Evolutionary conservation across 164 flowering plant species (phyloP), one percentile per base, ranked within the genome.

Genomic region (Tinospora cordifolia): DNA sequence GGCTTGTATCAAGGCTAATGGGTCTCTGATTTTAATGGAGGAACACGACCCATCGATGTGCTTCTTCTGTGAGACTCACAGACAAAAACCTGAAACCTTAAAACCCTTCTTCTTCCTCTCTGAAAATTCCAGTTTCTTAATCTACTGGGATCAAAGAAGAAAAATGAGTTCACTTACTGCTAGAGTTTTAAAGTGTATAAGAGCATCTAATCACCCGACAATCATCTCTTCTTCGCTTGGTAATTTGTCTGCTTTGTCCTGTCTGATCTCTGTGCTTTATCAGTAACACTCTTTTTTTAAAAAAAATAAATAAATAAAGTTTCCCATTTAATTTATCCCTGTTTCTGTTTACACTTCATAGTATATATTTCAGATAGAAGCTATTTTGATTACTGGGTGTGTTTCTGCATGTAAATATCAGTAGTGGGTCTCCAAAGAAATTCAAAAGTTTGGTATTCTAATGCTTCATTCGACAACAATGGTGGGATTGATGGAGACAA

Each of bases 381-480:
- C 27, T 63, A 38, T 41, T 7, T 62, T 63, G 21, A 2, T n/a
- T n/a, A n/a, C n/a, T n/a, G n/a, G n/a, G n/a, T n/a, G n/a, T n/a
- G n/a, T n/a, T n/a, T n/a, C n/a, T 60, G 4, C 7, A 30, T 25
- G n/a, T 44, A 8, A 40, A 49, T 69, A 14, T 0, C 0, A 58
- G 67, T 67, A 22, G 21, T 66, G 72, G 78, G 79, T 38, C n/a
- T 68, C 76, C 85, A 81, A 67, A 81, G 81, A 67, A 75, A 74
- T 74, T 82, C 84, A 25, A 82, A 73, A 76, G 58, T 73, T 59
- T 80, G 88, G 74, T 75, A 72, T 79, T 88, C 96, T 1, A 82
- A 84, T 6, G 69, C 44, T 24, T 71, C 86, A 11, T 77, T 72
- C 34, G 75, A 71, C 36, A 67, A 70, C 44, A 63, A 67, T 49